Conservation (phyloP, 305 asterid genomes). For the Caryopteris hybrid region DNA sequence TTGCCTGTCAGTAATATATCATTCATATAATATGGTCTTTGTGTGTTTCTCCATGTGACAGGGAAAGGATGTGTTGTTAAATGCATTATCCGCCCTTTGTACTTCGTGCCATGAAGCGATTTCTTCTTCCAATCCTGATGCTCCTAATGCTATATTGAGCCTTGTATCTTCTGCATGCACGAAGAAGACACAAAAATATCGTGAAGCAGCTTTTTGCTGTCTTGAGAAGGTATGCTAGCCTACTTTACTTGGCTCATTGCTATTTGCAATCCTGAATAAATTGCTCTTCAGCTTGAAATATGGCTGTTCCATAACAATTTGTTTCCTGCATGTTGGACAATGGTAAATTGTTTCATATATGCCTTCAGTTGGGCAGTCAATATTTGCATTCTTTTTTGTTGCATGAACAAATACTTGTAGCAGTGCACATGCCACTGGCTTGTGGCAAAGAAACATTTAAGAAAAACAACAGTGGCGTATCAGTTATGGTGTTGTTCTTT, state of each 20-base stretch:
- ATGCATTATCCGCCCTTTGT: constrained; percentile 82
- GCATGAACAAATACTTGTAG: neutral
- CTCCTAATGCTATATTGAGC: constrained; percentile 69
- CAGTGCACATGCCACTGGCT: constrained; percentile 6
- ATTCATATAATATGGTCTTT: neutral
- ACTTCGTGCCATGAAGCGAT: constrained; percentile 70
- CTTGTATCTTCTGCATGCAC: constrained; percentile 74
- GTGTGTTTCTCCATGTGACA: constrained; percentile 27
- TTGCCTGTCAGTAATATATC: constrained; percentile 1
- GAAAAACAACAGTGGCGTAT: neutral
- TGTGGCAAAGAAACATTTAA: neutral
- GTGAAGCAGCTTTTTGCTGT: constrained; percentile 91
- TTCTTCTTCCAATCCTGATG: constrained; percentile 57
- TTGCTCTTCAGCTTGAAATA: constrained; percentile 11
- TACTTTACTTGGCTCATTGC: constrained; percentile 4
- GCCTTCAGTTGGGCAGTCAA: neutral
- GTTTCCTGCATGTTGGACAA: constrained; percentile 7
- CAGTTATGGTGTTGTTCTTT: neutral
- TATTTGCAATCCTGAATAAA: constrained; percentile 6
- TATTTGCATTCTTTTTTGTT: neutral
- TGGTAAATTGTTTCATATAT: neutral
- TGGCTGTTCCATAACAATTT: constrained; percentile 2
- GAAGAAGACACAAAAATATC: constrained; percentile 70
- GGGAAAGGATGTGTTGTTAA: constrained; percentile 88
- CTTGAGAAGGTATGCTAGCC: constrained; percentile 73